Conservation (phyloP, 1,284 basidiomycete genomes). For the Puccinia novopanici region DNA sequence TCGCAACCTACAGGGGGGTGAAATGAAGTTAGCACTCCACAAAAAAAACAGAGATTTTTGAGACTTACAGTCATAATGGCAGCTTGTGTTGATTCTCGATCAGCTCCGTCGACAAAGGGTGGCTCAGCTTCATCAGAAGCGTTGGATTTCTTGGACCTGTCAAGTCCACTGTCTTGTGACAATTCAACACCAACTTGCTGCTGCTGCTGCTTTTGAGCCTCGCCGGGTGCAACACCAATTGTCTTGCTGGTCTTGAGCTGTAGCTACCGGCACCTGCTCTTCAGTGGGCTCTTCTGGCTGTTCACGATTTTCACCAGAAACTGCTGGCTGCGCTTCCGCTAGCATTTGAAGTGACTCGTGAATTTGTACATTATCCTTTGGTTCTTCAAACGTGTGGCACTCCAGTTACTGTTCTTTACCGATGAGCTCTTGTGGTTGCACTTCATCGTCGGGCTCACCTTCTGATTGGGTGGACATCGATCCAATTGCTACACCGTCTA, state of each 20-base stretch:
- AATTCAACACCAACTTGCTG: neutral
- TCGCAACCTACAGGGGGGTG: neutral
- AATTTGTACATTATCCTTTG: neutral
- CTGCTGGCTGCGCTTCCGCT: neutral
- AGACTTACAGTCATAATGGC: neutral
- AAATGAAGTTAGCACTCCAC: neutral
- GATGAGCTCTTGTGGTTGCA: neutral
- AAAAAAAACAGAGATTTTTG: neutral
- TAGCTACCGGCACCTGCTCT: neutral
- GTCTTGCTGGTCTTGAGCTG: neutral
- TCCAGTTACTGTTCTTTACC: neutral
- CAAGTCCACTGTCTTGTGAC: neutral
- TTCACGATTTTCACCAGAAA: neutral
- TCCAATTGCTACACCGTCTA: conserved; percentile 49
- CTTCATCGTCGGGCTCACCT: conserved; percentile 32
- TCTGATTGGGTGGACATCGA: conserved; percentile 40
- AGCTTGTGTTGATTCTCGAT: neutral
- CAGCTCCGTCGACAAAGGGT: neutral
- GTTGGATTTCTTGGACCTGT: neutral
- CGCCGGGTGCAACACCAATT: neutral
- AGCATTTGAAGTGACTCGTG: neutral
- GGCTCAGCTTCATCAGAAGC: neutral
- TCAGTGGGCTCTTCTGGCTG: neutral
- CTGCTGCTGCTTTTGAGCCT: neutral
- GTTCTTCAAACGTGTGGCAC: neutral